These are phyloP conservation scores for Botrytis porri DNA, from an alignment of 2,329 filamentous ascomycete species.

Conservation along the genomic window DNA sequence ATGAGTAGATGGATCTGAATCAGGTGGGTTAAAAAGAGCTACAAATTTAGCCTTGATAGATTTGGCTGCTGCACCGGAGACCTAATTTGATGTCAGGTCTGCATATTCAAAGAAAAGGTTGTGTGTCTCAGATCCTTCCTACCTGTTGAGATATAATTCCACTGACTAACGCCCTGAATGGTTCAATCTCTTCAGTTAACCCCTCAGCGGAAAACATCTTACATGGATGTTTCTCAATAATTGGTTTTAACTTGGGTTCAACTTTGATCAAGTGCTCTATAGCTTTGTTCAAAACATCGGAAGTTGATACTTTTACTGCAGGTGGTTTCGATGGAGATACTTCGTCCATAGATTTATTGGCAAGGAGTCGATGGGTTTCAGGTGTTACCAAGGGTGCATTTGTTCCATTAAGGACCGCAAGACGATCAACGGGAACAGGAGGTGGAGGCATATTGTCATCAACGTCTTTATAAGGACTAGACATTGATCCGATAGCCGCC, in stretches of 20 bases:
- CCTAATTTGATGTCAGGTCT: conserved; percentile 39
- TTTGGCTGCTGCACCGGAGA: conserved; percentile 85
- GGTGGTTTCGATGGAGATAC: conserved; percentile 55
- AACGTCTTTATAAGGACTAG: conserved; percentile 44
- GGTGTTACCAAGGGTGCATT: conserved; percentile 73
- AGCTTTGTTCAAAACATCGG: conserved; percentile 71
- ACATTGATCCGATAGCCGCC: conserved; percentile 47
- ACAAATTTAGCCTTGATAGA: conserved; percentile 88
- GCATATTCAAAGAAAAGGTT: not conserved
- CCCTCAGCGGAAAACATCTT: conserved; percentile 77
- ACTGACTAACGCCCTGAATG: conserved; percentile 77
- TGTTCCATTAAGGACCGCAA: conserved; percentile 61
- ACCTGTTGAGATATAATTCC: conserved; percentile 91
- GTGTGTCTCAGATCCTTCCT: conserved; percentile 3
- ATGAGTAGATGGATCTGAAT: conserved; percentile 33
- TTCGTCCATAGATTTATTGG: conserved; percentile 48
- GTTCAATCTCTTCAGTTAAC: conserved; percentile 80
- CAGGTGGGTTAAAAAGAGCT: conserved; percentile 58
- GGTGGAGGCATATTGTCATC: conserved; percentile 38
- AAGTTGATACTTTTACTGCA: conserved; percentile 51
- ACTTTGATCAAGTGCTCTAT: conserved; percentile 69
- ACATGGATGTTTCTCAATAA: conserved; percentile 75
- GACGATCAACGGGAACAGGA: conserved; percentile 42
- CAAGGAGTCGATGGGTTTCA: conserved; percentile 61
- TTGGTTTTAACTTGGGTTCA: conserved; percentile 66